phyloP scores from a whole-genome alignment of 129 eudicot genomes.

The Centella asiatica region DNA sequence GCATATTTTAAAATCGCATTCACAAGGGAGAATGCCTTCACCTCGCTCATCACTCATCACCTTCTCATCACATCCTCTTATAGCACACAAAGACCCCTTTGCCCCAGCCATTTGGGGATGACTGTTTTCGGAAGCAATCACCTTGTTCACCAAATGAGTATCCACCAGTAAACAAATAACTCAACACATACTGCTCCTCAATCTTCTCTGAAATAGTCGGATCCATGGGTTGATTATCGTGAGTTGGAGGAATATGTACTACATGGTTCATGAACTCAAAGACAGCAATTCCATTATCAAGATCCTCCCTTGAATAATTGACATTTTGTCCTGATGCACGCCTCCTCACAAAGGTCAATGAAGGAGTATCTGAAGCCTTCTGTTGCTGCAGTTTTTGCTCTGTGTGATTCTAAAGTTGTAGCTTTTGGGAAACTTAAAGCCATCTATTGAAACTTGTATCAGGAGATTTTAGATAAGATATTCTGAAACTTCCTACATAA shows the following conservation, averaged over 20 bases:
- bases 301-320: constrained; percentile 43
- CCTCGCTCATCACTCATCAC: constrained; percentile 66
- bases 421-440: constrained; percentile 32
- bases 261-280: constrained; percentile 31
- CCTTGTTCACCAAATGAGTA: constrained; percentile 66
- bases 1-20: constrained; percentile 62
- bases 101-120: constrained; percentile 78
- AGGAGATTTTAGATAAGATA: background rate
- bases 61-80: constrained; percentile 54
- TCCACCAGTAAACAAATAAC: constrained; percentile 62
- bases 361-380: constrained; percentile 28
- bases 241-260: constrained; percentile 52
- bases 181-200: constrained; percentile 58
- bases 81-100: constrained; percentile 47
- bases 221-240: constrained; percentile 67
- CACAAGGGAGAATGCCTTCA: constrained; percentile 54
- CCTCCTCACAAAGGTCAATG: constrained; percentile 48
- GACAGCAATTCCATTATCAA: constrained; percentile 42
- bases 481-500: constrained; percentile 8
- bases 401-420: too few relatives aligned
- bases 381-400: constrained; percentile 27
- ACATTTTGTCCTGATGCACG: constrained; percentile 35
- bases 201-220: constrained; percentile 41
- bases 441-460: constrained; percentile 11
- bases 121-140: constrained; percentile 40